Base-by-base conservation (phyloP, 108 stramenopile species). In the Pseudonitzschia multistriata region DNA sequence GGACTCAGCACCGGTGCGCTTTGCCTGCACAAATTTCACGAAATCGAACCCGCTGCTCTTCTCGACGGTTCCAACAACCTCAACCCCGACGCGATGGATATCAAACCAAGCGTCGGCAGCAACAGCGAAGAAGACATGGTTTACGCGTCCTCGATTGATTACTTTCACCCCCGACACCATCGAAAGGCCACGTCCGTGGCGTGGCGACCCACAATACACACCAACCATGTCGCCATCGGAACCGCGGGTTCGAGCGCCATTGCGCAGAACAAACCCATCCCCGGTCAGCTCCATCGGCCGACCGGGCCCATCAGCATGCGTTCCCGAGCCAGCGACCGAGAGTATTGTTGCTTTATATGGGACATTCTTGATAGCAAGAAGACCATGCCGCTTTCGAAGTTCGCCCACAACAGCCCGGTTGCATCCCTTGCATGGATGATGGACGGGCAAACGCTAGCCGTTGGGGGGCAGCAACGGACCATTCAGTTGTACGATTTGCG, bases 261-360 rank as follows among this genome's bases (percentile, higher is more conserved):
- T 33, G 3, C 34, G 52, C 11, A 47, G 7, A 3, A 36, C 10
- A 17, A 67, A 37, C 57, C 33, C 24, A 15, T 19, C 62, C 27
- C 62, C 34, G 54, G 37, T n/a, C 72, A 59, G 28, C 55, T 55
- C 13, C 21, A 59, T 53, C 55, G 62, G 19, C 53, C 66, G 27
- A 74, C 62, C 22, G 79, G 68, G n/a, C 28, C 71, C n/a, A 63
- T 35, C 50, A 45, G 45, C 37, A 62, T 49, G 61, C 66, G 71
- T 27, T 42, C 57, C 62, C 0, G 73, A 49, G 78, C 63, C 22
- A 80, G 83, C 13, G 88, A 88, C 68, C 70, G 83, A n/a, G 91
- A 90, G 40, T 92, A 83, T 73, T 81, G 91, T 54, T 84, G 83
- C 36, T 76, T 90, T 53, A 45, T 92, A 35, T 92, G 88, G 88